Evolutionary conservation across 768 basidiomycete species (phyloP), one percentile per base, ranked within the genome.

Genomic region (Psilocybe sp.): DNA sequence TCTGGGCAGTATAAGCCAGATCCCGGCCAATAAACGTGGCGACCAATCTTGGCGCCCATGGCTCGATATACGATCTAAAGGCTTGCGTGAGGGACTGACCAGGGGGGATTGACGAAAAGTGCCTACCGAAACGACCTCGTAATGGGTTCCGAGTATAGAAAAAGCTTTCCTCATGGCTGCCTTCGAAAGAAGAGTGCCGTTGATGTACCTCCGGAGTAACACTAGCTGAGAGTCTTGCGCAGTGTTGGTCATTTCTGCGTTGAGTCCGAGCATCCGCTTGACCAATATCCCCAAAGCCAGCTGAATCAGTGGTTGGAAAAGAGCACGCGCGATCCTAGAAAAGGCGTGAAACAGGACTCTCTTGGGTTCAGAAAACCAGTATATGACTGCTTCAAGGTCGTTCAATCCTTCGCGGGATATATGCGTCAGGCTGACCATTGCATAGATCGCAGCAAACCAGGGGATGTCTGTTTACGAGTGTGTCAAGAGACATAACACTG

Each of bases 1-100:
- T 78, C 76, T 14, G 60, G 65, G 49, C 76, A 77, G 56, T 69
- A 67, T 23, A 78, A 62, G 8, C 75, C 73, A 5, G 72, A 72
- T 2, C 71, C 72, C 9, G 76, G 76, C 76, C 76, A 78, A 57
- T 77, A 78, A 10, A 77, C 67, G 7, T 71, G 70, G 51, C 67
- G 60, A 16, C 76, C 76, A n/a, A 78, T 61, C 59, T 74, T 76
- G 16, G 76, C 75, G 14, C 76, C 76, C 76, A 78, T 76, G 7
- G 61, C 59, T n/a, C 75, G 68, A 51, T 69, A 76, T 1, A 70
- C 63, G 20, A 72, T 58, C 68, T 73, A 44, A 10, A 40, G 20
- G 14, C 28, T 39, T 39, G 9, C 50, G 45, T 18, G 20, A 49
- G 9, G 23, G 23, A 28, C 23, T 42, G n/a, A 35, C 15, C 4